Evolutionary conservation across 208 protist species (phyloP), one percentile per base, ranked within the genome.

Genomic region (Wallacemonas sp.): DNA sequence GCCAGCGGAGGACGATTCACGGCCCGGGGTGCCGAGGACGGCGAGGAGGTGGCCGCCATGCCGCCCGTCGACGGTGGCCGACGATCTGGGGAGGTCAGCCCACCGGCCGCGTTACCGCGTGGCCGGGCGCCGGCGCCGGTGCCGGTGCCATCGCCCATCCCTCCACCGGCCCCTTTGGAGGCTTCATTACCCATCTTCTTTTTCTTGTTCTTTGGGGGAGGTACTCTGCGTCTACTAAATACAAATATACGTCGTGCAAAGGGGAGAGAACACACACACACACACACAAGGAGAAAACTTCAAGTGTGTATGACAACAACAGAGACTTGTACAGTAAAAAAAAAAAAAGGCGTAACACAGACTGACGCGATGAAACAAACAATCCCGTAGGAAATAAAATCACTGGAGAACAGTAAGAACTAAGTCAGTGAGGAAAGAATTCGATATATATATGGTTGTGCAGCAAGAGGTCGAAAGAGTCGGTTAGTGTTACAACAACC

Each of bases 101-200:
- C 41, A 4, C 14, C 38, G 12, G n/a, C 20, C 7, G 18, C 10
- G 29, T 20, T 3, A n/a, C 45, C 36, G 44, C 29, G 26, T 12
- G 26, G n/a, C 28, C 18, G 7, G 32, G 3, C 5, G 8, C 29
- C 62, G 10, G 25, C 8, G 28, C 49, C n/a, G n/a, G n/a, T n/a
- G n/a, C n/a, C n/a, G n/a, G n/a, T n/a, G n/a, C n/a, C n/a, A n/a
- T n/a, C n/a, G n/a, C n/a, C n/a, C n/a, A n/a, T n/a, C n/a, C n/a
- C 26, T n/a, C 55, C 38, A 62, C 65, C 38, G n/a, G 49, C 36
- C 8, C 49, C 50, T 22, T 63, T 71, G 8, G 65, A 71, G 5
- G 52, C 28, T 52, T 71, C 65, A 39, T 71, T 71, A 33, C 65
- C 65, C 65, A 71, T 71, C 20, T 41, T n/a, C n/a, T n/a, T n/a